Evolutionary conservation across 192 early-diverging fungal genomes (phyloP), one percentile per base, ranked within the genome.

Genomic region (Podila epigama): DNA sequence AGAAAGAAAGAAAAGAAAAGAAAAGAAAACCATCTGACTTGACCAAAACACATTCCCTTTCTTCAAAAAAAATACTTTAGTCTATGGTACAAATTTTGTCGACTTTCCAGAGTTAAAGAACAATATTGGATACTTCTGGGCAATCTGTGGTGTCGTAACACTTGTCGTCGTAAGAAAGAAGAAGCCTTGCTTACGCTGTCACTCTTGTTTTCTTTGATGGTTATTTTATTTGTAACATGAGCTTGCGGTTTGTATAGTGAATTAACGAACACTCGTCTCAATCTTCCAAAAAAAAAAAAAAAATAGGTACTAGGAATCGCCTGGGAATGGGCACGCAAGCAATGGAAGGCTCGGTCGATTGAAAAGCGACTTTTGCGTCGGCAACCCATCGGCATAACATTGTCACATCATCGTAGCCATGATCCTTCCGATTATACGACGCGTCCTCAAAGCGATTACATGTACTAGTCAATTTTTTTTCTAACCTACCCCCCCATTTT

Each of bases 71-170:
- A 8, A 28, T 18, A 0, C 25, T 22, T 18, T 29, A 81, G 78
- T 60, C 12, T 81, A 55, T 27, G 63, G 84, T 5, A 85, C 85
- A 75, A 85, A 85, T 68, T 85, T 82, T 42, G 12, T 28, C 3
- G 8, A 62, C 7, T 85, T 85, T 34, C 75, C 83, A 1, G 73
- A 48, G n/a, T 28, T 81, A 1, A 3, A 42, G 11, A 12, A 81
- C 2, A 34, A 36, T 15, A 40, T 79, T 9, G 41, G 48, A n/a
- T 81, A 79, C 34, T 48, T 51, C 39, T 77, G 69, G 63, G 84
- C 33, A 4, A 52, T 63, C 6, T 63, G 61, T 16, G 31, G 29
- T 1, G 35, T 48, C 20, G 51, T 63, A 5, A 37, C 50, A 6
- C 31, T 51, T 29, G 10, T 63, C 7, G 51, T 63, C 34, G 50